A percentile compares a stretch with the other conserved stretches of the same genome.
These are phyloP conservation scores for Rhinocladiella similis DNA, from an alignment of 2,329 filamentous ascomycete species.

Conservation along the genomic window DNA sequence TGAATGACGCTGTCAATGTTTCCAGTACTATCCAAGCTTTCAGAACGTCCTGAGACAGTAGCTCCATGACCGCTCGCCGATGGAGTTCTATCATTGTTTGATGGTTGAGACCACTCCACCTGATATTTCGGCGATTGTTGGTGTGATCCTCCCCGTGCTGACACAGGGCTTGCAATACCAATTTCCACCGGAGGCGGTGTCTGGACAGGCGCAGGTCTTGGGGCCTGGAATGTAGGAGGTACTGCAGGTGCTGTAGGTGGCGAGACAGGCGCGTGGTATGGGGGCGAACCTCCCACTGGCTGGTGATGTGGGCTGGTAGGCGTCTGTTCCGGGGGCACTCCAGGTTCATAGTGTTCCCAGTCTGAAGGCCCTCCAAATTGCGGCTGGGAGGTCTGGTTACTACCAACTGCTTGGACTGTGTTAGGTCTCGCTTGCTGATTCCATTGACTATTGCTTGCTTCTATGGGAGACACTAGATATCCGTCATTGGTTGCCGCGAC, in stretches of 20 bases:
- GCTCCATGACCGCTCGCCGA: slow-evolving; percentile 5
- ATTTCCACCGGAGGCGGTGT: slow-evolving; percentile 16
- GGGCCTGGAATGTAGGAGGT: slow-evolving; percentile 1
- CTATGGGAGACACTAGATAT: slow-evolving; percentile 27
- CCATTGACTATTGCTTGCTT: slow-evolving; percentile 15
- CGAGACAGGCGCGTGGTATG: slow-evolving; percentile 5
- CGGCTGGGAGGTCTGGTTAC: slow-evolving; percentile 21
- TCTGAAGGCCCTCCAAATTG: slow-evolving; percentile 46
- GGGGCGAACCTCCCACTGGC: background rate
- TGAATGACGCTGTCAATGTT: slow-evolving; percentile 47
- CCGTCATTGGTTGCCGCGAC: slow-evolving; percentile 17
- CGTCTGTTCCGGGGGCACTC: slow-evolving; percentile 17
- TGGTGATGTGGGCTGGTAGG: slow-evolving; percentile 14
- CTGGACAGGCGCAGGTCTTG: slow-evolving; percentile 2
- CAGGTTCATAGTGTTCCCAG: slow-evolving; percentile 43
- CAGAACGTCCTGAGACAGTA: slow-evolving; percentile 1
- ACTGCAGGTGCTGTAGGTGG: background rate
- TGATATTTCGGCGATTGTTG: background rate
- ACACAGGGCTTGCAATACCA: slow-evolving; percentile 20
- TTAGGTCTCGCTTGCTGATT: slow-evolving; percentile 12
- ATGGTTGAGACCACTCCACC: slow-evolving; percentile 1
- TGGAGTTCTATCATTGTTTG: slow-evolving; percentile 2
- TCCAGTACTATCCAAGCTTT: slow-evolving; percentile 31
- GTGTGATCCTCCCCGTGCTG: slow-evolving; percentile 4
- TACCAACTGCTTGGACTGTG: slow-evolving; percentile 7